These are phyloP conservation scores for Tricholoma terreum DNA, from an alignment of 768 basidiomycete genomes.

Conservation along the genomic window DNA sequence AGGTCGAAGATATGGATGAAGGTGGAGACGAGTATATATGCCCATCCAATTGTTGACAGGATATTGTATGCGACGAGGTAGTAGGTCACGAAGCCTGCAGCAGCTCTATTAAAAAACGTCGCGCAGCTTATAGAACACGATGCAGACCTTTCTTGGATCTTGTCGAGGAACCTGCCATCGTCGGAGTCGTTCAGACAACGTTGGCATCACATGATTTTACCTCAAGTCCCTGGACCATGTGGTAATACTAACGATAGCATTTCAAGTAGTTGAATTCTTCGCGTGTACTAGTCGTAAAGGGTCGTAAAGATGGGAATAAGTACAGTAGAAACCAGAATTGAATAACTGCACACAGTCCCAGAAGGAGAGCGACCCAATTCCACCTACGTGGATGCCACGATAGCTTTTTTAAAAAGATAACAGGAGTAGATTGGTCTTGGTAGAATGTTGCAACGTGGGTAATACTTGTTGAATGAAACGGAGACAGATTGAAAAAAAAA, in stretches of 20 bases:
- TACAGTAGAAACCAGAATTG: not conserved
- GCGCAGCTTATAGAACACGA: not conserved
- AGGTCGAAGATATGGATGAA: constrained; percentile 47
- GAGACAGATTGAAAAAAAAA: not conserved
- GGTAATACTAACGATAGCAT: no score
- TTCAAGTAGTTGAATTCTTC: not conserved
- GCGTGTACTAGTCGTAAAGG: constrained; percentile 3
- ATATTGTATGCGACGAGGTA: constrained; percentile 83
- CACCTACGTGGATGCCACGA: not conserved
- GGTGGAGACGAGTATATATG: constrained; percentile 58
- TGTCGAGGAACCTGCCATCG: not conserved
- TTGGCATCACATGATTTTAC: constrained; percentile 1
- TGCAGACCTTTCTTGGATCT: constrained; percentile 4
- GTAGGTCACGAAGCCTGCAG: constrained; percentile 33
- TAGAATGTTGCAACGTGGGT: constrained; percentile 1
- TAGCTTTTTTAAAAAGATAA: not conserved
- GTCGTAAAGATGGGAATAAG: constrained; percentile 5
- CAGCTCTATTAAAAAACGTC: constrained; percentile 12
- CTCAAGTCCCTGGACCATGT: no score
- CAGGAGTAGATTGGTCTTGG: not conserved
- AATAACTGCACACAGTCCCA: not conserved
- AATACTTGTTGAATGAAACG: not conserved
- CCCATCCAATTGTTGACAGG: constrained; percentile 74
- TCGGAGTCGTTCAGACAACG: not conserved
- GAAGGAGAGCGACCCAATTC: not conserved